Evolutionary conservation across 2,329 filamentous ascomycete species (phyloP), one percentile per base, ranked within the genome.

Genomic region (Xylogone sp.): DNA sequence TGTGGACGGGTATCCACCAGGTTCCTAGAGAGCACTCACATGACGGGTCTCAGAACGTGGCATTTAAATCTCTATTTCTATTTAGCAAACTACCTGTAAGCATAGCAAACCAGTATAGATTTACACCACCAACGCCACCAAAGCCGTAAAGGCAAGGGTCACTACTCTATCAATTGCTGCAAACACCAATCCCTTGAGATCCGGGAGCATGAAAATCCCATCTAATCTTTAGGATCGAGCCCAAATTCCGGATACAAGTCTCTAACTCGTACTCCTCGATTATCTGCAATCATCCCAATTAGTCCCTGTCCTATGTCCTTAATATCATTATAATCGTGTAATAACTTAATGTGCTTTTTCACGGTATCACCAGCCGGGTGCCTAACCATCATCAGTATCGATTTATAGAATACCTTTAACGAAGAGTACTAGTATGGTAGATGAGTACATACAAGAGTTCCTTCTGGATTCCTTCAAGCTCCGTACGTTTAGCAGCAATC

Each of bases 311-410:
- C 85, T 7, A 86, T 72, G 65, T 89, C 86, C 56, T 84, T 82
- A 59, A 88, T 81, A 65, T 87, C 84, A 60, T 89, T 89, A 68
- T 88, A 89, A 52, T 80, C 72, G 57, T 87, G 84, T 27, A 89
- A 71, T 3, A 84, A 71, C 53, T 75, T 75, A 61, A 88, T 88
- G 64, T 88, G 85, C 27, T 71, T 70, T 49, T 82, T 77, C 48
- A 86, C 80, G 9, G 81, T 78, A 19, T 69, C 68, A 42, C 78
- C 71, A 7, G 65, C 63, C 13, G 61, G 60, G 31, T 56, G 20
- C 34, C 56, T 61, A 46, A 21, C 24, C 18, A 7, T 13, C n/a
- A 18, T 49, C 47, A 43, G 46, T 24, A n/a, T n/a, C 10, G 4
- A 18, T 20, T n/a, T 12, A n/a, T 18, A 21, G n/a, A 49, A 19